These are phyloP conservation scores for Gaertneriomyces semiglobifer DNA, from an alignment of 192 early-diverging fungal genomes.

Conservation along the genomic window DNA sequence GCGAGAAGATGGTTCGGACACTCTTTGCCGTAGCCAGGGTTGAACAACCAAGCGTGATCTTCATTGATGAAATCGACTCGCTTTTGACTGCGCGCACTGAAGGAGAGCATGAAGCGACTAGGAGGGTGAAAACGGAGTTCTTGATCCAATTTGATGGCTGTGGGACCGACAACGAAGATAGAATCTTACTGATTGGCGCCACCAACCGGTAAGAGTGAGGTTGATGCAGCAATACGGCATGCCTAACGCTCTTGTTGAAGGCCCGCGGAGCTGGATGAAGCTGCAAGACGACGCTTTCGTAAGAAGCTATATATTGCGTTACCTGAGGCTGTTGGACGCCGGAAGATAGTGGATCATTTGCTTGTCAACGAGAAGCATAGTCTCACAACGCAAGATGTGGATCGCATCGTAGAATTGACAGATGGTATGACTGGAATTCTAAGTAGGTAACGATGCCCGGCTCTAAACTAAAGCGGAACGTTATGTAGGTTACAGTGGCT, in stretches of 20 bases:
- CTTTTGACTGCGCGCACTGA: conserved; percentile 83
- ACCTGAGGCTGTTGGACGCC: conserved; percentile 69
- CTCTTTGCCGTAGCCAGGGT: conserved; percentile 88
- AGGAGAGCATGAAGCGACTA: conserved; percentile 81
- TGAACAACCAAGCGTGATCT: conserved; percentile 82
- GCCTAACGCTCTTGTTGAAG: conserved; percentile 38
- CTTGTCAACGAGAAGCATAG: conserved; percentile 55
- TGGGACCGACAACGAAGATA: conserved; percentile 68
- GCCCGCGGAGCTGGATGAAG: conserved; percentile 92
- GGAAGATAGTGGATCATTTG: conserved; percentile 59
- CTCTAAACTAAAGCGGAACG: not conserved
- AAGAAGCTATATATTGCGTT: conserved; percentile 80
- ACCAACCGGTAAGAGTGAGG: conserved; percentile 51
- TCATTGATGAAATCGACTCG: conserved; percentile 95
- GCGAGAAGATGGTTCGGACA: conserved; percentile 91
- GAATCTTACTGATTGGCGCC: conserved; percentile 70
- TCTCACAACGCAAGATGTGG: conserved; percentile 58
- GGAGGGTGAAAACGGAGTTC: conserved; percentile 93
- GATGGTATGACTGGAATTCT: conserved; percentile 42
- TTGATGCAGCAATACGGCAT: not conserved
- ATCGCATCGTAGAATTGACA: conserved; percentile 59
- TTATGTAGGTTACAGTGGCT: conserved; percentile 69
- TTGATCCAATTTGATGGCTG: conserved; percentile 75
- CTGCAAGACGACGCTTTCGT: conserved; percentile 65
- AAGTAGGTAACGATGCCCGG: not conserved